A percentile compares a stretch with the other conserved stretches of the same genome.
phyloP scores from a whole-genome alignment of 495 filamentous ascomycete genomes.

The Podospora bellae-mahoneyi region DNA sequence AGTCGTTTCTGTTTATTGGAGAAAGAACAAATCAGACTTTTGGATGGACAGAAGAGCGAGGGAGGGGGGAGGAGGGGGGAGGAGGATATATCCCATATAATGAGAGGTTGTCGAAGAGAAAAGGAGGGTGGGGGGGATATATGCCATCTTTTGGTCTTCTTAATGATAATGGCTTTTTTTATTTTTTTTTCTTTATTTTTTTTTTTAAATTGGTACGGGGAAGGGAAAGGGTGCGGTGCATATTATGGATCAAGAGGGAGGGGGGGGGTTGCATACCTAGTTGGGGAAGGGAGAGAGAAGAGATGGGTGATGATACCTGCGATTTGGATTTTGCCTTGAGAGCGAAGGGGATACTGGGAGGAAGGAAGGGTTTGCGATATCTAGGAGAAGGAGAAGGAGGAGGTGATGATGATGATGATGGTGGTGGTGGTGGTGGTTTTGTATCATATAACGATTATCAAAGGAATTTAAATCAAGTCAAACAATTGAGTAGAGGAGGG shows the following conservation, averaged over 20 bases:
- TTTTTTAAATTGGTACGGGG: not conserved
- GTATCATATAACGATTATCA: not conserved
- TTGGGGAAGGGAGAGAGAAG: too few species aligned
- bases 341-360: not conserved
- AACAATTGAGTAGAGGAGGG: not conserved
- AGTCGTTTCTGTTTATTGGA: not conserved
- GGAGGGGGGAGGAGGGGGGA: too few species aligned
- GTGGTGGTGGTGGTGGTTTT: not conserved
- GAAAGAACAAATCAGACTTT: not conserved
- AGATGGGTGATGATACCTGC: too few species aligned
- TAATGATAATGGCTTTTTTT: constrained; percentile 7
- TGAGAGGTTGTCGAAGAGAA: not conserved
- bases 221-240: not conserved
- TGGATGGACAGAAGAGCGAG: not conserved
- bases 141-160: not conserved
- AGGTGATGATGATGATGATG: not conserved
- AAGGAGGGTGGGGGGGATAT: not conserved
- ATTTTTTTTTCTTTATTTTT: not conserved
- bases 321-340: not conserved
- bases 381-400: too few species aligned
- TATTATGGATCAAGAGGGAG: not conserved
- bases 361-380: not conserved
- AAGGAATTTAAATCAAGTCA: not conserved
- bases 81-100: not conserved
- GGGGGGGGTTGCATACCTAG: too few species aligned